Base-by-base conservation (phyloP, 371 early-diverging fungal genomes). In the Mucor irregularis region DNA sequence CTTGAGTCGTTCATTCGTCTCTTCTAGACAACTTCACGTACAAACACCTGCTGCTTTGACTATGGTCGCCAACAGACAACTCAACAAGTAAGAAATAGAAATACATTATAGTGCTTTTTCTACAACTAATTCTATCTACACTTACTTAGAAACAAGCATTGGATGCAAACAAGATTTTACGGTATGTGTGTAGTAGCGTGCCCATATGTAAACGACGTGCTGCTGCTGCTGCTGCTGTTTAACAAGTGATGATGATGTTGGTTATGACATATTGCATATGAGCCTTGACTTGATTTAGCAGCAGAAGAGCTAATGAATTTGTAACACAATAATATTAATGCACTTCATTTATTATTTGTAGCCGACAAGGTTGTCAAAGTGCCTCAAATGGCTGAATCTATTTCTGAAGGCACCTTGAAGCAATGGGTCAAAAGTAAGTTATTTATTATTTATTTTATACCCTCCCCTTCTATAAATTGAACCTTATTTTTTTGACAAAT, bases 361-460 rank as follows among this genome's bases (percentile, higher is more conserved):
- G 88, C 86, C 40, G 85, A 88, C 68, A 87, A 83, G 75, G 82
- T 90, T 57, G 86, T 98, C 75, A 88, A 93, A 78, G 91, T 91
- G 25, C 99, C 99, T 38, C 88, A 89, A 46, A 91, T 98, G 93
- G 97, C 95, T 50, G 99, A 98, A 68, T 96, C 96, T 26, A 96
- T 98, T 67, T 90, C 96, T 37, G 97, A 98, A 76, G 99, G 99
- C 54, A 95, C 96, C 34, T 76, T 98, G 62, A 88, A 94, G 62
- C 83, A 90, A 62, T 97, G 96, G 96, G 88, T 87, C 69, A 98
- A 97, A 80, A 85, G 96, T 95, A 83, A 69, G 86, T 80, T 4
- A 8, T 3, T 10, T 9, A 30, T 26, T 44, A 26, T 13, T 10
- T 29, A 35, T n/a, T n/a, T n/a, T n/a, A 35, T 1, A n/a, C 13